Evolutionary conservation across 768 basidiomycete genomes (phyloP), one percentile per base, ranked within the genome.

Genomic region (Neoboletus brunneissimus): DNA sequence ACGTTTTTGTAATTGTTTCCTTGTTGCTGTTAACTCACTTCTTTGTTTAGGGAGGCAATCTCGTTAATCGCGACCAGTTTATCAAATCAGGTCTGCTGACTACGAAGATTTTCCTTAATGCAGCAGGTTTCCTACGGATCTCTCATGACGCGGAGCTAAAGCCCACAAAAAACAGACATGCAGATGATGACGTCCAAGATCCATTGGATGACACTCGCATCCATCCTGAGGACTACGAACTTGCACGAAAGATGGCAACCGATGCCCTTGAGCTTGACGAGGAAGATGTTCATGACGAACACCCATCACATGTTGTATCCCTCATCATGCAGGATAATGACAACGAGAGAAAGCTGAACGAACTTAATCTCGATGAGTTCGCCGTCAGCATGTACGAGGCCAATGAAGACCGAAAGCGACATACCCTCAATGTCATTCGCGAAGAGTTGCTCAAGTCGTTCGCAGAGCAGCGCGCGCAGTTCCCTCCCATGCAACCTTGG

Each of bases 241-340:
- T 98, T 38, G 96, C 97, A 4, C 87, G 93, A 35, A 98, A 98
- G 77, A 97, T 99, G 94, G 96, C 96, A 37, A 91, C 92, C 20
- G 94, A 98, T 72, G 94, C 96, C 5, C 81, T 98, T 15, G 97
- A 98, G 67, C 81, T 93, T n/a, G 97, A 99, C 62, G 94, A 96
- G 65, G 97, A 98, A 71, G 97, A 99, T 74, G 81, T 94, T 34
- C 90, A 91, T 54, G 91, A 92, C 61, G 86, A 90, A 64, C 91
- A 96, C 68, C 91, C 94, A 27, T 98, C 97, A 2, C 86, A 89
- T 62, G 88, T 91, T 9, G 93, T 99, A 44, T 81, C 83, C 15
- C 74, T 86, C 45, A 87, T 99, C 68, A 92, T 97, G 87, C 79
- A 84, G 41, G 92, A 96, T 68, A 76, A 73, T 27, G 87, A 93